Evolutionary conservation across 31 red algal genomes (phyloP).

Genomic region (Porphyra umbilicalis): DNA sequence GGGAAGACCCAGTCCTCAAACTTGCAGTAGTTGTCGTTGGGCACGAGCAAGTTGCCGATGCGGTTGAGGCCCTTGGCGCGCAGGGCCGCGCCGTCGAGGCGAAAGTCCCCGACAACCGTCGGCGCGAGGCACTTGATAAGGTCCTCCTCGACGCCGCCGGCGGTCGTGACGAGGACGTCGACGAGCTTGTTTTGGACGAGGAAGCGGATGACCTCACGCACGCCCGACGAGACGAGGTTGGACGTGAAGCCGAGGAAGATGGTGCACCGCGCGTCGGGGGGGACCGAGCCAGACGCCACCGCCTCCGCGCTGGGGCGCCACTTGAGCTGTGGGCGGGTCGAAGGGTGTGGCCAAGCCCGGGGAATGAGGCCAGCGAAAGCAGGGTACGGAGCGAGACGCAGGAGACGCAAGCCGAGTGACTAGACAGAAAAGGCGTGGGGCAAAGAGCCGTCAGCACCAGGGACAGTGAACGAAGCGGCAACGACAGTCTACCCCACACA

Average conservation of each 20-base stretch:
- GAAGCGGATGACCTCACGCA: slow-evolving; percentile 82
- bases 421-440: neutral
- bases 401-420: neutral
- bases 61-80: slow-evolving; percentile 86
- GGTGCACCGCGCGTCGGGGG: slow-evolving; percentile 4
- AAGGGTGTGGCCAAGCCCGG: no score
- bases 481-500: no score
- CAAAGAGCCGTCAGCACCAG: neutral
- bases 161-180: slow-evolving; percentile 81
- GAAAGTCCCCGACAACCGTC: slow-evolving; percentile 72
- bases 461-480: no score
- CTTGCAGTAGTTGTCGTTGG: slow-evolving; percentile 96
- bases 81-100: slow-evolving; percentile 42
- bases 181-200: slow-evolving; percentile 87
- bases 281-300: neutral
- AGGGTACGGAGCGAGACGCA: no score
- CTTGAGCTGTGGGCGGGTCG: neutral
- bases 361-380: no score
- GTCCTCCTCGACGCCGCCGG: slow-evolving; percentile 97
- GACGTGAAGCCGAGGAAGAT: slow-evolving; percentile 98
- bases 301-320: neutral
- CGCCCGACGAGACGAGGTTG: slow-evolving; percentile 86
- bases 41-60: slow-evolving; percentile 93
- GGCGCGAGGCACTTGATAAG: slow-evolving; percentile 96
- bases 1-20: slow-evolving; percentile 99